Percentiles rank a stretch among this genome's conserved stretches.
These are phyloP conservation scores for Ascochyta viciae-villosae DNA, from an alignment of 2,329 filamentous ascomycete genomes.

Conservation along the genomic window DNA sequence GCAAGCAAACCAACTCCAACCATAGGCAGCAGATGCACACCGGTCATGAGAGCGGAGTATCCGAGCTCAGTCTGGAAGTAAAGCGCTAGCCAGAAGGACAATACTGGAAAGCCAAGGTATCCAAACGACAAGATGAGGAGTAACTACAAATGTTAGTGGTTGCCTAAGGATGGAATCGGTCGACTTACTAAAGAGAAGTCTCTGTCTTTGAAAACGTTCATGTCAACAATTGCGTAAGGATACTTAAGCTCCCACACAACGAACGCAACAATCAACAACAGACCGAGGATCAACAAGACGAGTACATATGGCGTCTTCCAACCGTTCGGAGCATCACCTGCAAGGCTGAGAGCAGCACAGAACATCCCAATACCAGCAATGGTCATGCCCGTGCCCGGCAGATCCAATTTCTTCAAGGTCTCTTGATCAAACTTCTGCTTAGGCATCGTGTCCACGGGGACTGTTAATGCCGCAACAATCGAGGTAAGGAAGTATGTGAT, in stretches of 20 bases:
- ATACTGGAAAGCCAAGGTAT: constrained; percentile 67
- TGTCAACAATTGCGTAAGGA: constrained; percentile 55
- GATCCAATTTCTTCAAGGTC: constrained; percentile 65
- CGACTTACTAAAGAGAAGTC: constrained; percentile 66
- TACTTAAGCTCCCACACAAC: constrained; percentile 67
- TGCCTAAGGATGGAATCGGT: not conserved
- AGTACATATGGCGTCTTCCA: constrained; percentile 70
- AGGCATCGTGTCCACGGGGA: constrained; percentile 62
- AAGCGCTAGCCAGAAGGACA: constrained; percentile 69
- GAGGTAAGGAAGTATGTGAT: constrained; percentile 70
- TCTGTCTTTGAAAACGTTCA: constrained; percentile 66
- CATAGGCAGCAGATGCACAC: constrained; percentile 70
- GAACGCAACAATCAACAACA: constrained; percentile 64
- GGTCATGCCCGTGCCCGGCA: constrained; percentile 66
- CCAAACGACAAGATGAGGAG: constrained; percentile 65
- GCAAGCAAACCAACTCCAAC: constrained; percentile 68
- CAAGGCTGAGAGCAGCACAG: constrained; percentile 63
- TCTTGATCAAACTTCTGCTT: constrained; percentile 55
- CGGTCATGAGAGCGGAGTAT: constrained; percentile 64
- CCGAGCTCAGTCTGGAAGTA: constrained; percentile 67
- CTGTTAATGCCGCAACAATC: constrained; percentile 65
- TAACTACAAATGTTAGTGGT: constrained; percentile 49
- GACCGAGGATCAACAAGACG: constrained; percentile 66
- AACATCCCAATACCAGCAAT: constrained; percentile 71
- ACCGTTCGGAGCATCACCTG: constrained; percentile 64